Percentiles rank a stretch among this genome's conserved stretches.
Evolutionary conservation across 208 protist genomes (phyloP).

Genomic region (Crithidia bombi): DNA sequence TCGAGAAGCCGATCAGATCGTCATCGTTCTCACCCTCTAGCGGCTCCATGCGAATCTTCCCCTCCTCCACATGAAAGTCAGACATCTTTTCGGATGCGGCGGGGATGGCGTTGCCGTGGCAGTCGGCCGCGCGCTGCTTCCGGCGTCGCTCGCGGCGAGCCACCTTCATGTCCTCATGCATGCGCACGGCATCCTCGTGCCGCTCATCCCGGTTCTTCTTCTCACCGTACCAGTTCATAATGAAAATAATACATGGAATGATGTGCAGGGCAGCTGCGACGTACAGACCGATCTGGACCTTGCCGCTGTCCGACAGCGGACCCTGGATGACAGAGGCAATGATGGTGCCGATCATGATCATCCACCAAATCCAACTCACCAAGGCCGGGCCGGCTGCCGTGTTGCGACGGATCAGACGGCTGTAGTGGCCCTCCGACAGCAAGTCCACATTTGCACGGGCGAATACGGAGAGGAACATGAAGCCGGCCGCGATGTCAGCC

Average conservation of each 20-base stretch:
- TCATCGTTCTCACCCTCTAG: conserved; percentile 37
- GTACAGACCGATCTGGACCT: conserved; percentile 37
- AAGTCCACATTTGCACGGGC: conserved; percentile 50
- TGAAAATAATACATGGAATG: conserved; percentile 40
- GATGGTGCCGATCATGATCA: conserved; percentile 39
- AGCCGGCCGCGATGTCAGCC: conserved; percentile 30
- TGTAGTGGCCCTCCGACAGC: conserved; percentile 65
- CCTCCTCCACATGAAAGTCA: background rate
- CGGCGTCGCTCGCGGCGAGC: conserved; percentile 7
- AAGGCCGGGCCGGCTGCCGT: conserved; percentile 36
- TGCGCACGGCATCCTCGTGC: conserved; percentile 28
- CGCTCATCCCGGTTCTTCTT: conserved; percentile 41
- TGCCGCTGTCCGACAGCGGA: conserved; percentile 39
- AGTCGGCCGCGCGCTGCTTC: background rate
- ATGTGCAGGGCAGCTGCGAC: conserved; percentile 36
- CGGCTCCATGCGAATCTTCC: conserved; percentile 20
- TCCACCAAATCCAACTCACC: conserved; percentile 58
- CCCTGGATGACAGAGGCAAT: conserved; percentile 45
- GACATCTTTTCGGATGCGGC: background rate
- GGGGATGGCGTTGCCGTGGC: conserved; percentile 3
- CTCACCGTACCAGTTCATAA: conserved; percentile 60
- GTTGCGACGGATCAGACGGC: conserved; percentile 40
- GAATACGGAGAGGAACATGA: conserved; percentile 52
- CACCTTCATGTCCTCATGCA: conserved; percentile 12
- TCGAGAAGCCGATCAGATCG: conserved; percentile 10